phyloP scores from a whole-genome alignment of 2,329 filamentous ascomycete genomes.

The Talaromyces atroroseus region DNA sequence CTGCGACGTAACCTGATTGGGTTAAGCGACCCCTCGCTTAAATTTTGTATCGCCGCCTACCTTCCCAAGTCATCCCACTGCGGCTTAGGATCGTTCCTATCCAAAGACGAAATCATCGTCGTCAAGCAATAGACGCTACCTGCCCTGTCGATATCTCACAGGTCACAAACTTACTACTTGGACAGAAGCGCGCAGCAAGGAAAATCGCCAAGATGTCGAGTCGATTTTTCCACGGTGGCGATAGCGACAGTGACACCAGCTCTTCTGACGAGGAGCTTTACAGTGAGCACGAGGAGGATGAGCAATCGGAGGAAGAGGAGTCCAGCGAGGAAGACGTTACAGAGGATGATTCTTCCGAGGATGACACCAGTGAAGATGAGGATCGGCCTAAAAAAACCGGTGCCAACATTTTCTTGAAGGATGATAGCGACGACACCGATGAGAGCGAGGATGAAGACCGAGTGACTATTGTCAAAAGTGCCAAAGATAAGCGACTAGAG shows the following conservation, averaged over 20 bases:
- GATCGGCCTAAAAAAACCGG: slow-evolving; percentile 61
- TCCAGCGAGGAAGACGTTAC: slow-evolving; percentile 46
- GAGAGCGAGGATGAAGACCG: slow-evolving; percentile 80
- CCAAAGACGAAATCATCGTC: slow-evolving; percentile 19
- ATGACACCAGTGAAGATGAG: slow-evolving; percentile 45
- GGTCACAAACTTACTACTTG: slow-evolving; percentile 13
- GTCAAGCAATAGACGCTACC: slow-evolving; percentile 18
- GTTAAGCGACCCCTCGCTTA: slow-evolving; percentile 40
- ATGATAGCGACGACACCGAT: slow-evolving; percentile 64
- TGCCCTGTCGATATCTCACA: slow-evolving; percentile 14
- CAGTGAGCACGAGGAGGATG: slow-evolving; percentile 66
- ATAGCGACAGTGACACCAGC: slow-evolving; percentile 93
- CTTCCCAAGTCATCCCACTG: slow-evolving; percentile 22
- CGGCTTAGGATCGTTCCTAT: slow-evolving; percentile 19
- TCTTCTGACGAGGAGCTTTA: slow-evolving; percentile 91
- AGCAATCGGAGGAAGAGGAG: slow-evolving; percentile 52
- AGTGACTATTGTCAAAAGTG: slow-evolving; percentile 85
- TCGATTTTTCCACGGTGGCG: slow-evolving; percentile 93
- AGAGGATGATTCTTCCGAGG: slow-evolving; percentile 50
- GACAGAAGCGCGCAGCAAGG: slow-evolving; percentile 8
- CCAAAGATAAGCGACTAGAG: slow-evolving; percentile 94
- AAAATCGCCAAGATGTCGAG: slow-evolving; percentile 56
- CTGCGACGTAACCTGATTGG: slow-evolving; percentile 22
- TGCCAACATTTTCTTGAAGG: slow-evolving; percentile 78
- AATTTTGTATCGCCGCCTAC: slow-evolving; percentile 38